These are phyloP conservation scores for Parachaetomium inaequale DNA, from an alignment of 495 filamentous ascomycete genomes.

Conservation along the genomic window DNA sequence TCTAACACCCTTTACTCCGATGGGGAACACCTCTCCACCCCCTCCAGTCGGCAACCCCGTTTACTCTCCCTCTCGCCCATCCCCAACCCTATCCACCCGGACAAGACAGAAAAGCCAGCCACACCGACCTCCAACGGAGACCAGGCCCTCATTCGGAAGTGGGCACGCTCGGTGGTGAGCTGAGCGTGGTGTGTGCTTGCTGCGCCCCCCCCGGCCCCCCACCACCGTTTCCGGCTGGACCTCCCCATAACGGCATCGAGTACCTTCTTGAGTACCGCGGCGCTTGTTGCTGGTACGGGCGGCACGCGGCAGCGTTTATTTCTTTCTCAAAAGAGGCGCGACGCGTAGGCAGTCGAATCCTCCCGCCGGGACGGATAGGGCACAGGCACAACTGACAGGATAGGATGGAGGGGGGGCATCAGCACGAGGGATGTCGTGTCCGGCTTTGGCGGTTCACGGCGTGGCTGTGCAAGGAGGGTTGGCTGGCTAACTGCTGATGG, in stretches of 20 bases:
- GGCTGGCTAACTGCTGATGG: background rate
- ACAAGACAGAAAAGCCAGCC: no score
- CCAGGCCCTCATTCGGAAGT: background rate
- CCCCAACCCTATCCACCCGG: no score
- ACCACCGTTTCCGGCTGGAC: no score
- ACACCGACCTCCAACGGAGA: background rate
- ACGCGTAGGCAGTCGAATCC: background rate
- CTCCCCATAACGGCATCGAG: no score
- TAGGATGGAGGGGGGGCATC: background rate
- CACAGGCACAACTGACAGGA: background rate
- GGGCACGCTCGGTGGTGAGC: background rate
- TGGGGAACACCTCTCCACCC: no score
- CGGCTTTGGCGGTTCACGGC: background rate
- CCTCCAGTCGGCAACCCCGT: no score
- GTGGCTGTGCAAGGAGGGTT: slow-evolving; percentile 1
- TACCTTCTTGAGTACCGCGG: no score
- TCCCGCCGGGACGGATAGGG: background rate
- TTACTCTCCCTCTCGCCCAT: no score
- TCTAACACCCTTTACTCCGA: no score
- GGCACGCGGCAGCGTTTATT: background rate
- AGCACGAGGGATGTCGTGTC: background rate
- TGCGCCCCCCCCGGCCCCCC: no score
- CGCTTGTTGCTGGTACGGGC: background rate
- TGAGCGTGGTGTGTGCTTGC: no score
- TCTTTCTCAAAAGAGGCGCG: background rate